Evolutionary conservation across 2,329 filamentous ascomycete genomes (phyloP), one percentile per base, ranked within the genome.

Genomic region (Xylariaceae sp.): DNA sequence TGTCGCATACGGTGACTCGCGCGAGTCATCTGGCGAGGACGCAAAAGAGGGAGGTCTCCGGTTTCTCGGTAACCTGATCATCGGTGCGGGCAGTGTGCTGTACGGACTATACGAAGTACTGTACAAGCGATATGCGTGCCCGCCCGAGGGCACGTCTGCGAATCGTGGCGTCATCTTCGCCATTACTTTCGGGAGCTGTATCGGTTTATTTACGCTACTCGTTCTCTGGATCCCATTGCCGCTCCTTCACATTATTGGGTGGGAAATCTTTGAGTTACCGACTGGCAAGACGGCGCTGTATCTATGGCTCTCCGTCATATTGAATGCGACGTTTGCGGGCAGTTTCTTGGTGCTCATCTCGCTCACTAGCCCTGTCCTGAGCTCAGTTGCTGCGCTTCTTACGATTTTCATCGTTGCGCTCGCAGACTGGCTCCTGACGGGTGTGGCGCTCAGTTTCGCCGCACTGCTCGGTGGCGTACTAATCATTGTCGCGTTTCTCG

Each of bases 91-190:
- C 10, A 94, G 87, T 57, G 85, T 99, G 6, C 78, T 99, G 15
- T 99, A 99, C 68, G 94, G 94, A 1, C 84, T 99, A 42, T 99
- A 99, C 70, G 94, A 99, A 69, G 94, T 99, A 6, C 70, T 99
- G 36, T 99, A 99, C 74, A 99, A 99, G 76, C 85, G 86, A 52
- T 84, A 85, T 52, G 92, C 92, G 12, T 99, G 94, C 66, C 94
- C 94, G 11, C 94, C 94, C 0, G 91, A 96, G 58, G 91, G 90
- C 44, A 88, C 85, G 47, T 86, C 82, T 39, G 82, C 94, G 0
- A 83, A 81, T n/a, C 83, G 91, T n/a, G 91, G 90, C 60, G 94
- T 95, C 77, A 85, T 97, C 52, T 97, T 99, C 61, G 91, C 94
- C 62, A 97, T 95, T 66, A 86, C 88, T 0, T 94, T 97, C 63